Evolutionary conservation across 2,329 filamentous ascomycete species (phyloP).

Genomic region (Blumeriella jaapii): DNA sequence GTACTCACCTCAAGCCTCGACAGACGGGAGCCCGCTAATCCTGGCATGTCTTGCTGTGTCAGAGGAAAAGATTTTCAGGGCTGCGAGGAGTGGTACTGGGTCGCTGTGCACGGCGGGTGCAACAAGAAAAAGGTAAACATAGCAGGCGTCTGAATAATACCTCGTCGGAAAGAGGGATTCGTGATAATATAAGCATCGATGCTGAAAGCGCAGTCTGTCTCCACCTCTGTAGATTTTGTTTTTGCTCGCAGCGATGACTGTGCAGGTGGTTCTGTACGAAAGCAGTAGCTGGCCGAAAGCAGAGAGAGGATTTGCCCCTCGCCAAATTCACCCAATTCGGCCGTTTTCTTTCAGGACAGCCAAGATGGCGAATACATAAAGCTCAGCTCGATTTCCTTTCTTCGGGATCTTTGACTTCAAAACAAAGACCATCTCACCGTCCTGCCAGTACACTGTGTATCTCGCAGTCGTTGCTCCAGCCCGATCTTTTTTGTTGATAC

Average conservation of each 20-base stretch:
- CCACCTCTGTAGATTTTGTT: constrained; percentile 1
- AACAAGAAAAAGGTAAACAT: background rate
- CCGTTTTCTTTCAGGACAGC: constrained; percentile 13
- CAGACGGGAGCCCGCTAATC: constrained; percentile 10
- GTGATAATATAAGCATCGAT: too few relatives aligned
- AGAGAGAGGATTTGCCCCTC: constrained; percentile 14
- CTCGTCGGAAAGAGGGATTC: background rate
- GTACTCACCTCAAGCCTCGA: constrained; percentile 19
- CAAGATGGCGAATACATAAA: constrained; percentile 24
- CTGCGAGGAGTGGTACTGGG: constrained; percentile 7
- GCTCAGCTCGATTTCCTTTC: constrained; percentile 21
- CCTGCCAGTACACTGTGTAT: constrained; percentile 8
- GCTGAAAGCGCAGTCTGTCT: background rate
- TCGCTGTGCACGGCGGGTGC: background rate
- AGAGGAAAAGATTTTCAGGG: constrained; percentile 1
- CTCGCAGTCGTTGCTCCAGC: constrained; percentile 11
- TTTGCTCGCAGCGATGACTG: constrained; percentile 3
- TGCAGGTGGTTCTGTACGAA: constrained; percentile 12
- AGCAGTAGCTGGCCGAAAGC: constrained; percentile 25
- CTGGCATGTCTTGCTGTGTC: constrained; percentile 12
- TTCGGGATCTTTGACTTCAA: constrained; percentile 15
- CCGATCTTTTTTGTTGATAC: constrained; percentile 17
- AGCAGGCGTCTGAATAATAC: background rate
- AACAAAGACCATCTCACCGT: constrained; percentile 22
- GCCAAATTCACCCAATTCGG: constrained; percentile 20